These are phyloP conservation scores for Pseudohalonectria lignicola DNA, from an alignment of 2,329 filamentous ascomycete species.

Conservation along the genomic window DNA sequence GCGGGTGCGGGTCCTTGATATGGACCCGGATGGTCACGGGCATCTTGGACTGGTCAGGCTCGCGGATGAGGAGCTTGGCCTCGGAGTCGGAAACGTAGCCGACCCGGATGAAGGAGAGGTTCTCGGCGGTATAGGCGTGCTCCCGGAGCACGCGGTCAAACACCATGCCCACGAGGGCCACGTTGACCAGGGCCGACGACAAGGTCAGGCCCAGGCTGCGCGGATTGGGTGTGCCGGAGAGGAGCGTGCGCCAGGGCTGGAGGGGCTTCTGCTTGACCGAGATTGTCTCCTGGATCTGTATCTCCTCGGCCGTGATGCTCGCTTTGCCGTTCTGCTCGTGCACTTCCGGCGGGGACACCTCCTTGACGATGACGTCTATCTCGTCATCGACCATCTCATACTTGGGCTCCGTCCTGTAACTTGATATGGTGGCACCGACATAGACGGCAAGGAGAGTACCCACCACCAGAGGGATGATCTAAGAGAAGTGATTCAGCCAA, in stretches of 20 bases:
- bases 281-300: conserved; percentile 54
- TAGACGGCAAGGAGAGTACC: conserved; percentile 57
- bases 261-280: conserved; percentile 45
- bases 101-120: conserved; percentile 76
- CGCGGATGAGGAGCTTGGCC: conserved; percentile 74
- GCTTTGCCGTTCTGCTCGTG: conserved; percentile 1
- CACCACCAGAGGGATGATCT: conserved; percentile 23
- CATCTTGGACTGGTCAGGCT: conserved; percentile 65
- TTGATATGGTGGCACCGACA: conserved; percentile 49
- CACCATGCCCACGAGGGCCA: conserved; percentile 54
- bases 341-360: conserved; percentile 18
- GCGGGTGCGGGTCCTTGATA: conserved; percentile 36
- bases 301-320: conserved; percentile 30
- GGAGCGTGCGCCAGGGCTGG: conserved; percentile 51
- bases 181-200: conserved; percentile 46
- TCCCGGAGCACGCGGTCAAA: conserved; percentile 72
- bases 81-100: conserved; percentile 76
- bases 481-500: no score
- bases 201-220: conserved; percentile 56
- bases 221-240: conserved; percentile 67
- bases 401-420: conserved; percentile 43
- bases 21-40: conserved; percentile 64
- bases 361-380: conserved; percentile 37
- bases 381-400: conserved; percentile 51
- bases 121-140: conserved; percentile 57